Evolutionary conservation across 2,329 filamentous ascomycete species (phyloP).

Genomic region (Tolypocladium amazonense): DNA sequence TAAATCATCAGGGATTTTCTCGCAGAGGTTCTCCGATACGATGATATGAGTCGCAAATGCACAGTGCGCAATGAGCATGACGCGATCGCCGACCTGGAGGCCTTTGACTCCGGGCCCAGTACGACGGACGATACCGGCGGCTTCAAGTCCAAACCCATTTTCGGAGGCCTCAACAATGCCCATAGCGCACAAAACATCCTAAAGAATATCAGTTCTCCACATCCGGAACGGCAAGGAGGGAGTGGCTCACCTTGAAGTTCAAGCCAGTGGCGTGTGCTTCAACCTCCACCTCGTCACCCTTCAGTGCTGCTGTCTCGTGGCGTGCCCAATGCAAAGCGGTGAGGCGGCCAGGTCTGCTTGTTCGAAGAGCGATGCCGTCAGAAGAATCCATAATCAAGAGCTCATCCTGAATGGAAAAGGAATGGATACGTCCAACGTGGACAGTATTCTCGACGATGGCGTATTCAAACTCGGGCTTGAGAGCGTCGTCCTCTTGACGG

Average conservation of each 20-base stretch:
- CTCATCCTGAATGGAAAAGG: neutral
- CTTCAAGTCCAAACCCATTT: neutral
- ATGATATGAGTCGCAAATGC: neutral
- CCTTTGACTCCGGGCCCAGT: neutral
- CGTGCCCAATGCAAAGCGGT: neutral
- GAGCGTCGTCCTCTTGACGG: neutral
- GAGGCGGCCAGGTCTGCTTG: neutral
- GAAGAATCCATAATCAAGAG: neutral
- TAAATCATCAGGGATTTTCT: neutral
- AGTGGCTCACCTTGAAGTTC: conserved; percentile 13
- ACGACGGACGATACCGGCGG: neutral
- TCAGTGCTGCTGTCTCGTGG: neutral
- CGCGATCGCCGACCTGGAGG: neutral
- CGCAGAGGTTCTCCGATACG: neutral
- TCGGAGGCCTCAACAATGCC: neutral
- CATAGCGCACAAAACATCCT: neutral
- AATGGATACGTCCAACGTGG: neutral
- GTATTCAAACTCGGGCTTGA: conserved; percentile 1
- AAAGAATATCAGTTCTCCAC: neutral
- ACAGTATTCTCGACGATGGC: neutral
- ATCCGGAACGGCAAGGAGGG: neutral
- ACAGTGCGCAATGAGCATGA: neutral
- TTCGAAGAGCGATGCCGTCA: neutral
- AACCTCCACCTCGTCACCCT: conserved; percentile 19
- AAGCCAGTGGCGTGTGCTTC: conserved; percentile 20